Base-by-base conservation (phyloP, 2,329 filamentous ascomycete species). In the Monosporascus sp. region DNA sequence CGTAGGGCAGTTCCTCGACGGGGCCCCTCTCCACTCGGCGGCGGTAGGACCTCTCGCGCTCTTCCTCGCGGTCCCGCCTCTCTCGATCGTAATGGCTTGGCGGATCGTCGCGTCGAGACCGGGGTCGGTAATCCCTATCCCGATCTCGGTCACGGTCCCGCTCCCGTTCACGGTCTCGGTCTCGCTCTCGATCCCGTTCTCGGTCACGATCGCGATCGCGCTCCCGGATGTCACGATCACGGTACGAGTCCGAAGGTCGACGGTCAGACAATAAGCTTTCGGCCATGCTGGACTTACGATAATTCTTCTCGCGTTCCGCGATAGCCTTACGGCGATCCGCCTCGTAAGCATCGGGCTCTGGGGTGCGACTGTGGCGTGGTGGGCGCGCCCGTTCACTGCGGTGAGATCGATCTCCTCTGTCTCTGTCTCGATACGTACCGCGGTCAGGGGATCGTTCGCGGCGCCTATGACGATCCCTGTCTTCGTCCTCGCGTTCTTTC, bases 271-370 rank as follows among this genome's bases (percentile, higher is more conserved):
- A 68, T 20, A 84, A 71, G 60, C 76, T 82, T 63, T 86, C 83
- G 59, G 87, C 88, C 73, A 84, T 84, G 67, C 81, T 85, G 45
- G 84, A 78, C 74, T 94, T 95, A 70, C 90, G 86, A 73, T 96
- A 95, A 63, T 95, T 92, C 60, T 92, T 88, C 74, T 97, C 95
- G 48, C 95, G 87, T 68, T 96, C 92, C 54, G 92, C 91, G 67
- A 94, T 92, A 44, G 93, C 93, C 70, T 93, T 94, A 65, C 91
- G 88, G 60, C 94, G 86, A 68, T 99, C 94, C 55, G 92, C 94
- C 72, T 97, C 94, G 71, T 99, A 99, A 20, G 90, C 84, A 73
- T 99, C 92, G 54, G 84, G 83, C 71, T 97, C 94, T n/a, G 91
- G 92, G 63, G 88, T 92, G 64, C 91, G 90, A 67, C 89, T 95